phyloP scores from a whole-genome alignment of 106 monocot genomes.

The Phalaenopsis equestris region DNA sequence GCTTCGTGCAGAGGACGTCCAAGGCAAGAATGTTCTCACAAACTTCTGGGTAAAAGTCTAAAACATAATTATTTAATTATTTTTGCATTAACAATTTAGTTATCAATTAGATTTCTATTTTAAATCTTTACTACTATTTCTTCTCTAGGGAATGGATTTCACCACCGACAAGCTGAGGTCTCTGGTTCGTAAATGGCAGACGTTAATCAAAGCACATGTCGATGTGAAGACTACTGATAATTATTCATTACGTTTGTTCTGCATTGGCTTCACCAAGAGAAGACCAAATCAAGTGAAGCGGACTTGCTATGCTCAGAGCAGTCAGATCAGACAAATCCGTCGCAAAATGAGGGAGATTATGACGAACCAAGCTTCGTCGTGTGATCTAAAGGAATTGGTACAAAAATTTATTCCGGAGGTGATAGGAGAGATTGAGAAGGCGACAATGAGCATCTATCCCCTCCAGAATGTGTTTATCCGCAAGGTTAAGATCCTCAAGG shows the following conservation, averaged over 20 bases:
- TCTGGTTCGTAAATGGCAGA: conserved; percentile 81
- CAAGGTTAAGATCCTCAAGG: conserved; percentile 82
- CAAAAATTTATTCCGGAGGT: conserved; percentile 73
- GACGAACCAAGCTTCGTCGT: conserved; percentile 57
- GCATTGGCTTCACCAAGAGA: conserved; percentile 88
- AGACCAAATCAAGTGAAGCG: conserved; percentile 88
- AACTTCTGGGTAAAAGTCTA: conserved; percentile 77
- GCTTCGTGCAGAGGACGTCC: conserved; percentile 76
- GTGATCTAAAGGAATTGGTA: conserved; percentile 73
- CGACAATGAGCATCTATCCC: conserved; percentile 66
- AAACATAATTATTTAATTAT: too few species aligned
- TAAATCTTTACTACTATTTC: too few species aligned
- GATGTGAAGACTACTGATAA: conserved; percentile 93
- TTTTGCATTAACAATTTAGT: too few species aligned
- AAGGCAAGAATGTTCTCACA: conserved; percentile 89
- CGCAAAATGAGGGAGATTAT: conserved; percentile 84
- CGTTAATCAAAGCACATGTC: conserved; percentile 85
- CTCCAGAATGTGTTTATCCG: conserved; percentile 81
- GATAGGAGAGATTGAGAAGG: conserved; percentile 85
- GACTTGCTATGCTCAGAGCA: conserved; percentile 80
- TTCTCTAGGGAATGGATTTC: conserved; percentile 68
- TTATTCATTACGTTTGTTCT: conserved; percentile 75
- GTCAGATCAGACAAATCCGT: conserved; percentile 88
- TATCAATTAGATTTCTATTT: too few species aligned
- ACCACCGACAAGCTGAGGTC: conserved; percentile 88